These are phyloP conservation scores for Candida tropicalis DNA, from an alignment of 1,139 yeast species.

Conservation along the genomic window DNA sequence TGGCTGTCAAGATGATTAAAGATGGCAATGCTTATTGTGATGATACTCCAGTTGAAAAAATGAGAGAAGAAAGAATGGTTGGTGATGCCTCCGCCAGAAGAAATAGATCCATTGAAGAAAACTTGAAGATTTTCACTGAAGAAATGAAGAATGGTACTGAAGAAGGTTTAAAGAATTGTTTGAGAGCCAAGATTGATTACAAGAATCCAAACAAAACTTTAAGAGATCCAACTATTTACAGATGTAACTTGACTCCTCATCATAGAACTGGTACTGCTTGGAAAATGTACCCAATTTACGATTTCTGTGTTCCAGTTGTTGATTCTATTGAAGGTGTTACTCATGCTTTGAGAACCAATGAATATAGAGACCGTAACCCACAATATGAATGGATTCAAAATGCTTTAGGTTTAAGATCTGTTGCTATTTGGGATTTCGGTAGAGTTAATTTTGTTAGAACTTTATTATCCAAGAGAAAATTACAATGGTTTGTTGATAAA, in stretches of 20 bases:
- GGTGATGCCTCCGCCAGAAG: conserved; percentile 91
- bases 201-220: conserved; percentile 88
- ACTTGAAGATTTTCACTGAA: conserved; percentile 76
- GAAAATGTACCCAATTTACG: conserved; percentile 97
- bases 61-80: conserved; percentile 98
- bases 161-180: conserved; percentile 83
- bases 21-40: conserved; percentile 97
- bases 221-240: conserved; percentile 96
- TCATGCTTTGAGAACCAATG: conserved; percentile 95
- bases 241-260: conserved; percentile 95
- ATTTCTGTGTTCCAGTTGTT: conserved; percentile 96
- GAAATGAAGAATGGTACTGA: conserved; percentile 95
- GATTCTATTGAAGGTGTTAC: conserved; percentile 96
- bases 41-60: conserved; percentile 87
- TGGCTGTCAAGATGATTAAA: conserved; percentile 81
- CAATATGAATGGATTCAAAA: conserved; percentile 96
- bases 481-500: conserved; percentile 98
- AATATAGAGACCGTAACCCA: conserved; percentile 96
- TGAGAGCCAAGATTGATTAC: conserved; percentile 94
- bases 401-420: conserved; percentile 80
- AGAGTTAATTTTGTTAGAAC: conserved; percentile 96
- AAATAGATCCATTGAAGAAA: conserved; percentile 89
- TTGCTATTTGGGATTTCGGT: conserved; percentile 96
- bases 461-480: conserved; percentile 89
- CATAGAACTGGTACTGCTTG: conserved; percentile 91